A percentile compares a stretch with the other conserved stretches of the same genome.
phyloP scores from a whole-genome alignment of 2,329 filamentous ascomycete species.

The Neofusicoccum umdonicola region DNA sequence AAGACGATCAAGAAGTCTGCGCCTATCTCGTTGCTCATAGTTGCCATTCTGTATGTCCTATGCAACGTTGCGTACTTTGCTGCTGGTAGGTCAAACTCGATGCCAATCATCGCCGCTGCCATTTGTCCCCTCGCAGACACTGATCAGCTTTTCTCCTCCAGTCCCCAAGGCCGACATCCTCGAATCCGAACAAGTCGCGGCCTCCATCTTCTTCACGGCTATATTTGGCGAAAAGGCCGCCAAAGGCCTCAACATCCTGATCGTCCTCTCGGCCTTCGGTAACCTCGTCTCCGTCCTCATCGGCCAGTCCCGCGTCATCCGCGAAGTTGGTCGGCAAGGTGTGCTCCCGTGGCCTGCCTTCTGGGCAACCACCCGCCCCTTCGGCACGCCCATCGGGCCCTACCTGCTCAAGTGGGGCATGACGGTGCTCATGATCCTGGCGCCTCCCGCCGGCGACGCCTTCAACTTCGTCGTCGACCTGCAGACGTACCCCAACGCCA shows the following conservation, averaged over 20 bases:
- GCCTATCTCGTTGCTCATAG: slow-evolving; percentile 58
- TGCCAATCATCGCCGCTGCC: slow-evolving; percentile 26
- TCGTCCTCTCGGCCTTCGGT: slow-evolving; percentile 65
- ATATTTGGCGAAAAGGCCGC: slow-evolving; percentile 55
- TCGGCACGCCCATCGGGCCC: slow-evolving; percentile 65
- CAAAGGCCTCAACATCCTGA: slow-evolving; percentile 56
- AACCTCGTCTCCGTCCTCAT: slow-evolving; percentile 60
- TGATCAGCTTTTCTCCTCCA: slow-evolving; percentile 27
- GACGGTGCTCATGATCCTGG: slow-evolving; percentile 62
- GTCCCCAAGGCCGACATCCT: slow-evolving; percentile 67
- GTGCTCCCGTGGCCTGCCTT: slow-evolving; percentile 63
- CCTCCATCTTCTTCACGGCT: slow-evolving; percentile 64
- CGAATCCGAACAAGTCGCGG: slow-evolving; percentile 64
- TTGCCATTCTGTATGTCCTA: slow-evolving; percentile 63
- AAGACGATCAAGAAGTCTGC: slow-evolving; percentile 63
- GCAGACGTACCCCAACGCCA: slow-evolving; percentile 62
- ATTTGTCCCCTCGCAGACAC: slow-evolving; percentile 25
- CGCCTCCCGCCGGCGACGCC: slow-evolving; percentile 63
- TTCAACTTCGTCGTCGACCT: slow-evolving; percentile 74
- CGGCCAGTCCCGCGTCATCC: slow-evolving; percentile 29
- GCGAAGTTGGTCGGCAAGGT: slow-evolving; percentile 55
- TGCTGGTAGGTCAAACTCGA: slow-evolving; percentile 41
- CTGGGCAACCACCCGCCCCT: slow-evolving; percentile 65
- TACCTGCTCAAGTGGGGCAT: slow-evolving; percentile 68
- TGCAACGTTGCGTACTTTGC: slow-evolving; percentile 64